Conservation (phyloP, 805 yeast species). For the Cyberlindnera veronae region DNA sequence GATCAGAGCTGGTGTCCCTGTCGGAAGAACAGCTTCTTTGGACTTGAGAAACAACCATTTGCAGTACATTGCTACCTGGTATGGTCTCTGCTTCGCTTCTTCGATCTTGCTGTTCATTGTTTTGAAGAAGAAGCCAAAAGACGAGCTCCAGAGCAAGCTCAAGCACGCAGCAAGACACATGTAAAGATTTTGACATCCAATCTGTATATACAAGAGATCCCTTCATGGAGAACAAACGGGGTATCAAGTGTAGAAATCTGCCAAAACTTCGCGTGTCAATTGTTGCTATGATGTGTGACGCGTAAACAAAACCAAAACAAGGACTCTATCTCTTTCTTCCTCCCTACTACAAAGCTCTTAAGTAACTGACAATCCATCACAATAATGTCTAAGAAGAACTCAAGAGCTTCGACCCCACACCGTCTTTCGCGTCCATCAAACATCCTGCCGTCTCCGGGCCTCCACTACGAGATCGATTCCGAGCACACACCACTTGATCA, state of each 20-base stretch:
- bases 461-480: conserved; percentile 41
- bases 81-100: conserved; percentile 76
- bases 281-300: conserved; percentile 1
- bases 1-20: conserved; percentile 80
- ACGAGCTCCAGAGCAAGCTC: conserved; percentile 44
- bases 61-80: conserved; percentile 94
- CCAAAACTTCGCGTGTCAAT: conserved; percentile 5
- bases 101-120: conserved; percentile 59
- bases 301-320: conserved; percentile 2
- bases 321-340: neutral
- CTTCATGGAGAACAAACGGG: neutral
- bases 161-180: conserved; percentile 44
- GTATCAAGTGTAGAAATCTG: too few species aligned
- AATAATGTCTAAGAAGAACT: conserved; percentile 19
- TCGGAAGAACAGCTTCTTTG: conserved; percentile 79
- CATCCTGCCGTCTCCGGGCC: conserved; percentile 39
- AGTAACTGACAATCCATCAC: neutral
- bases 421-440: conserved; percentile 37
- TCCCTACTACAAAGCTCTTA: neutral
- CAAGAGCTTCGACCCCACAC: conserved; percentile 33
- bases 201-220: conserved; percentile 2
- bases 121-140: conserved; percentile 39
- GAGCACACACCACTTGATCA: conserved; percentile 41
- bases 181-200: too few species aligned
- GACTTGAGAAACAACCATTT: conserved; percentile 85